Evolutionary conservation across 345 rosid genomes (phyloP), one percentile per base, ranked within the genome.

Genomic region (Citrus unshiu): DNA sequence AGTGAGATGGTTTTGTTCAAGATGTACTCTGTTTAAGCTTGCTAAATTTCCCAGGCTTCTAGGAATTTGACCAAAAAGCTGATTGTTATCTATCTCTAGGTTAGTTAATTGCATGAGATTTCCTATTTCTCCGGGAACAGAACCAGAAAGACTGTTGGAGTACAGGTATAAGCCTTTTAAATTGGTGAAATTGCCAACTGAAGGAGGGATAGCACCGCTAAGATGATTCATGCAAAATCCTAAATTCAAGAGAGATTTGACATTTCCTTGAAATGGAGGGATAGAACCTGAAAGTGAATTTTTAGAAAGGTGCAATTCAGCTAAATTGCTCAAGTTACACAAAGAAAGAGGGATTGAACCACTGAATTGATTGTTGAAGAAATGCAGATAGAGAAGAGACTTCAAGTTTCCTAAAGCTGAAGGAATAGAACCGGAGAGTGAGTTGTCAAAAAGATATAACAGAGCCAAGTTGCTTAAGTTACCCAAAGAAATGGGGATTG

Each of bases 401-500:
- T 43, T 39, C 63, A 81, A 57, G 29, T 73, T 79, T 24, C 76
- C 76, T 0, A 81, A 54, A 49, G 63, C 79, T 0, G 68, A 27
- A 2, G 84, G 87, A 59, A 84, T 79, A n/a, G 73, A 10, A 43
- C 84, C 79, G 3, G 64, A 58, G 6, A 84, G 83, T 9, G 10
- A 29, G 24, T 84, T 84, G 4, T 7, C 1, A 60, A 32, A 75
- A n/a, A 83, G 54, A 2, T 63, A 62, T 19, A 79, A 51, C 9
- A 40, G 21, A 1, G 6, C 2, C 10, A 85, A 70, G 19, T 46
- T 49, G 3, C 9, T 62, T 22, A 80, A 35, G 8, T 74, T 75
- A 46, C 85, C 80, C 3, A 85, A 37, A 1, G 82, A 66, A 4
- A 76, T 25, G 0, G 91, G 86, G 39, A 89, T 79, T 10, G 76